Base-by-base conservation (phyloP, 805 yeast species). In the Kazachstania kunashirensis region DNA sequence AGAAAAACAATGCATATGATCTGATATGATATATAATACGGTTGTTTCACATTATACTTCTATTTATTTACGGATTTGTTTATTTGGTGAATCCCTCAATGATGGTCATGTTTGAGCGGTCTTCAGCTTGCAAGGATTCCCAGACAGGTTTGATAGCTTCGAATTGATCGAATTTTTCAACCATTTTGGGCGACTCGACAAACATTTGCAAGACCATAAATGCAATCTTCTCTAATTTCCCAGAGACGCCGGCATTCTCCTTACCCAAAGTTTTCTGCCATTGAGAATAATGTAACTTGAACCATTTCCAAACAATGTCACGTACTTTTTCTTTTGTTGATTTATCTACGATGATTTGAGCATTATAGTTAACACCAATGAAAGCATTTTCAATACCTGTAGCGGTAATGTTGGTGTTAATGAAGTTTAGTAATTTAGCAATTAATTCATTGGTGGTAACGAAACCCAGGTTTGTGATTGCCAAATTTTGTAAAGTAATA, bases 401-500 rank as follows among this genome's bases (percentile, higher is more conserved):
- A 10, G 31, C 33, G 12, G 75, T 80, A 36, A 75, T 68, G 49
- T 77, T 79, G 31, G 71, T 69, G 37, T 59, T 53, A 11, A 79
- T 71, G 49, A 70, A 78, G 43, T 76, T 76, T 43, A 79, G 62
- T 0, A 77, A 66, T 48, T 75, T 73, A 26, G 62, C 60, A 20
- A 73, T 63, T 38, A 78, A 52, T 12, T 70, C 73, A 7, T 34
- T 41, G 16, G 67, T 65, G 3, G 33, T 29, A 8, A 39, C 39
- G 21, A 32, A 42, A 0, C 80, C 75, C 13, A 80, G 54, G 3
- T 79, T 65, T 25, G 71, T 63, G 5, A 79, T 56, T 0, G 83
- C 79, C 6, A 68, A 26, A 3, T 73, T 68, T 51, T 77, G 80
- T 19, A 79, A 53, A 6, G 30, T 35, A 5, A 28, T 29, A 15